Evolutionary conservation across 805 yeast species (phyloP).

Genomic region (Yarrowia phangngaensis): DNA sequence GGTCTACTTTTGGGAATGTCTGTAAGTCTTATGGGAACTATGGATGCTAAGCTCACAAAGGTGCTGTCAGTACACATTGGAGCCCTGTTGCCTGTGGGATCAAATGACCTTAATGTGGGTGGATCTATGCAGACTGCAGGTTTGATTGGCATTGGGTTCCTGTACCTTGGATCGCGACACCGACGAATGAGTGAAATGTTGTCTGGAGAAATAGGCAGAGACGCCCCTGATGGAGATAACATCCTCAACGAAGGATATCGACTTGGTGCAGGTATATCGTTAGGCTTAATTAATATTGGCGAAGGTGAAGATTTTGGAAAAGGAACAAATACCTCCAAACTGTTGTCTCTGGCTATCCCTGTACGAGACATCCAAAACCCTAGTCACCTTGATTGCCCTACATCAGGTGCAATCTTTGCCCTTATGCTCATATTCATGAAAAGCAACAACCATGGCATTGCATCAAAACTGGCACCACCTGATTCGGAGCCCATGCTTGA

Average conservation of each 20-base stretch:
- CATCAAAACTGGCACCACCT: slow-evolving; percentile 60
- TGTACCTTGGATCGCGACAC: slow-evolving; percentile 74
- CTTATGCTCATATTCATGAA: slow-evolving; percentile 68
- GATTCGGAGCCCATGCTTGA: slow-evolving; percentile 55
- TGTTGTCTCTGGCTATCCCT: slow-evolving; percentile 51
- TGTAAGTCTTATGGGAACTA: slow-evolving; percentile 76
- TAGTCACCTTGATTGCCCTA: slow-evolving; percentile 58
- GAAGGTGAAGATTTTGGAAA: slow-evolving; percentile 61
- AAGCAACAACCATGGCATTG: slow-evolving; percentile 57
- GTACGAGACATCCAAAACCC: slow-evolving; percentile 60
- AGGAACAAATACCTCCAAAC: slow-evolving; percentile 50
- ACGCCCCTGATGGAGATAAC: slow-evolving; percentile 32
- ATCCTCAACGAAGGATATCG: slow-evolving; percentile 74
- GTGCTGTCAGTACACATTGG: slow-evolving; percentile 90
- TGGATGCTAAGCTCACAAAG: slow-evolving; percentile 83
- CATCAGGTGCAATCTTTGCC: slow-evolving; percentile 70
- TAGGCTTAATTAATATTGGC: slow-evolving; percentile 82
- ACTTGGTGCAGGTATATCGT: slow-evolving; percentile 79
- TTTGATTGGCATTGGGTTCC: slow-evolving; percentile 78
- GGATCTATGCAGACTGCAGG: slow-evolving; percentile 88
- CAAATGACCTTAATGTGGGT: slow-evolving; percentile 82
- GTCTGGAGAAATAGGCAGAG: slow-evolving; percentile 53
- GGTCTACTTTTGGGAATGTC: slow-evolving; percentile 90
- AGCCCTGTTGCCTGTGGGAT: slow-evolving; percentile 85
- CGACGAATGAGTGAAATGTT: slow-evolving; percentile 81